Evolutionary conservation across 495 filamentous ascomycete species (phyloP).

Genomic region (Aspergillus steynii): DNA sequence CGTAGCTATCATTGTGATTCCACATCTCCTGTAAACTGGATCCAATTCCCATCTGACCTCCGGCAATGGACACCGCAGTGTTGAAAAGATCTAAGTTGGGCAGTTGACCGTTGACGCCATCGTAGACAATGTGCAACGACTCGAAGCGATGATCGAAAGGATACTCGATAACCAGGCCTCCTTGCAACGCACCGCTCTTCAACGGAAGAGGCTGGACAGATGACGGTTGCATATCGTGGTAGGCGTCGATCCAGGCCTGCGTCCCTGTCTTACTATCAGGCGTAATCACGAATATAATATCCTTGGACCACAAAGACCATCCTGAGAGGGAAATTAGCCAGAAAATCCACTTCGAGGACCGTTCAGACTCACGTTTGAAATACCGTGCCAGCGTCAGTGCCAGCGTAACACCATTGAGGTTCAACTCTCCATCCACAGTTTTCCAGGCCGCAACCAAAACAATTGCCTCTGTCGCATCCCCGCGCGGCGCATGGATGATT

Average conservation of each 20-base stretch:
- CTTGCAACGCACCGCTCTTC: conserved; percentile 91
- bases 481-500: conserved; percentile 89
- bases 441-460: conserved; percentile 87
- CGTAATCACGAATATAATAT: conserved; percentile 90
- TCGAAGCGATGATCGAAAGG: conserved; percentile 81
- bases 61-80: conserved; percentile 83
- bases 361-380: conserved; percentile 68
- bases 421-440: conserved; percentile 77
- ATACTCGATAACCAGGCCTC: conserved; percentile 91
- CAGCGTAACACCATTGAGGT: conserved; percentile 83
- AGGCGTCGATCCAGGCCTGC: conserved; percentile 97
- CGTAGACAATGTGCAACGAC: conserved; percentile 86
- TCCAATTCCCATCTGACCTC: conserved; percentile 89
- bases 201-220: conserved; percentile 76
- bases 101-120: conserved; percentile 93
- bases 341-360: conserved; percentile 7
- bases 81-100: conserved; percentile 97
- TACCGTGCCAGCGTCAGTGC: conserved; percentile 86
- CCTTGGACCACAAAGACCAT: conserved; percentile 98
- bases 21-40: conserved; percentile 83
- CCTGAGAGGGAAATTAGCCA: conserved; percentile 41
- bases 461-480: conserved; percentile 97
- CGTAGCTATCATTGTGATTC: conserved; percentile 78
- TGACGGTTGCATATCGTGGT: conserved; percentile 80
- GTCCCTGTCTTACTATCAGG: conserved; percentile 86